Base-by-base conservation (phyloP, 1,284 basidiomycete genomes). In the Ustilago cynodontis region DNA sequence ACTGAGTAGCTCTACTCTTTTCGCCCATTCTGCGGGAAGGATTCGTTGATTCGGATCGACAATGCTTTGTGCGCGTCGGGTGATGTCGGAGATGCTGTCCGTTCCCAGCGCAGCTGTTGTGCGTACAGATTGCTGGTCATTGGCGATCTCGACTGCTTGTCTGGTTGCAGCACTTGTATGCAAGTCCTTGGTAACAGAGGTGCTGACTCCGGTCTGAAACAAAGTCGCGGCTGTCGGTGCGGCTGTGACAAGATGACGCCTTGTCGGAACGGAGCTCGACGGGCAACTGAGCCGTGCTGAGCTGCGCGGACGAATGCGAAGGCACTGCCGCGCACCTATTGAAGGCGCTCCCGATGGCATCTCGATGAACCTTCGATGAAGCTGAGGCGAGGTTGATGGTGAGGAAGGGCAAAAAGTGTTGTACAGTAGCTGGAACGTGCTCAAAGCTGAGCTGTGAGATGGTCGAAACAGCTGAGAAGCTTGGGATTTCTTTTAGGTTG, bases 321-420 rank as follows among this genome's bases (percentile, higher is more conserved):
- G 41, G 53, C 65, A 66, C 16, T 54, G 65, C 11, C 65, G 60
- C 41, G 41, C 54, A 7, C 60, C 52, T 52, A 57, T 63, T 24
- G 60, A 64, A 24, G 65, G 58, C 43, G 53, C 52, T n/a, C 58
- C 18, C 6, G 57, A 57, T 28, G 65, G 50, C 70, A 71, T 71
- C 10, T 11, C 14, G 52, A 29, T 14, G 24, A 24, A 28, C 11
- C 2, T 5, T 26, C 24, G 31, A 24, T 18, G 16, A 14, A 22
- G 24, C 10, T 26, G 54, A 29, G 41, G 26, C 5, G 37, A 29
- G 28, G 26, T 43, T 58, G 29, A 24, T 22, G 26, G 43, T 14
- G 24, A 28, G 26, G 20, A 49, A 10, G n/a, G 6, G n/a, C 28
- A 35, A 24, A 33, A 6, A 20, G 16, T 52, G n/a, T n/a, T n/a